Evolutionary conservation across 2,329 filamentous ascomycete species (phyloP).

Genomic region (Colletotrichum cuscutae): DNA sequence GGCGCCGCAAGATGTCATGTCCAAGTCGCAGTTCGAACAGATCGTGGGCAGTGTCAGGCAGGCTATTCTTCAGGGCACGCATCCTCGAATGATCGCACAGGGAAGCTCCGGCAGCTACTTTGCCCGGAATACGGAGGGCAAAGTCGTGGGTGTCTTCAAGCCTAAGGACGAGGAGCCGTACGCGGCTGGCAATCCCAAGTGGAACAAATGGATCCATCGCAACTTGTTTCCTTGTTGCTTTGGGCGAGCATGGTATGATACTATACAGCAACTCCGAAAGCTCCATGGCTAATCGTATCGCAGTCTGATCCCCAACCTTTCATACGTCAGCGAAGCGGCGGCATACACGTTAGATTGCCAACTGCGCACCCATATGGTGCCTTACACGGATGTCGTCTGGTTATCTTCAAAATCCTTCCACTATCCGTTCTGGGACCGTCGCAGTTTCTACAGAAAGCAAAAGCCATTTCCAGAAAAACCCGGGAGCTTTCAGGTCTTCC

Average conservation of each 20-base stretch:
- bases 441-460: constrained; percentile 87
- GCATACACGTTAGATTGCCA: constrained; percentile 95
- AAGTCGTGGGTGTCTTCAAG: constrained; percentile 98
- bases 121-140: constrained; percentile 88
- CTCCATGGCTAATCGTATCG: constrained; percentile 23
- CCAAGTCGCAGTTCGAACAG: constrained; percentile 83
- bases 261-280: neutral
- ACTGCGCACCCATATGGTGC: constrained; percentile 89
- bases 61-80: constrained; percentile 90
- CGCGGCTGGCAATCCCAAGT: constrained; percentile 95
- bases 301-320: constrained; percentile 93
- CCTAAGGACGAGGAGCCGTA: constrained; percentile 99
- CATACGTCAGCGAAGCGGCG: constrained; percentile 96
- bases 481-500: constrained; percentile 96
- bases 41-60: constrained; percentile 89
- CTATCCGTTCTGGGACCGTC: constrained; percentile 96
- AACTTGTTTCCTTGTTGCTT: constrained; percentile 99
- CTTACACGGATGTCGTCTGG: constrained; percentile 94
- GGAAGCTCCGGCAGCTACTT: constrained; percentile 99
- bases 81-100: constrained; percentile 96
- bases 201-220: constrained; percentile 99
- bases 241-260: constrained; percentile 80
- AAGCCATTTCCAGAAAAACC: constrained; percentile 89
- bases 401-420: constrained; percentile 97
- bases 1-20: constrained; percentile 73